Conservation (phyloP, 1,284 basidiomycete genomes). For the Dichomitus squalens region DNA sequence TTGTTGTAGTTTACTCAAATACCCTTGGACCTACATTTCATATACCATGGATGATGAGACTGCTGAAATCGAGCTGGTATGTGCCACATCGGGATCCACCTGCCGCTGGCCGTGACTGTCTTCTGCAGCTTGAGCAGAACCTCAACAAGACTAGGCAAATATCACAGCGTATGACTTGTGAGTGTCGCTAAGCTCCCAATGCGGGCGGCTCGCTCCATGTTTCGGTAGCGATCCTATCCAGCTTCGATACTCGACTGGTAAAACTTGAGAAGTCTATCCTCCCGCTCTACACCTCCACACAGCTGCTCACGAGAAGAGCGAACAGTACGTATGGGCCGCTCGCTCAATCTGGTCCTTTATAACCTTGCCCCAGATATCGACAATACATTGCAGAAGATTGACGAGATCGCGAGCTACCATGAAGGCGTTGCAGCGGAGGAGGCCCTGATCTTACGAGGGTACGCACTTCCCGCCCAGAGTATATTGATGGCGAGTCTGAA, state of each 20-base stretch:
- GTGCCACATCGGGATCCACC: conserved; percentile 10
- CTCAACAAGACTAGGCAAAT: conserved; percentile 81
- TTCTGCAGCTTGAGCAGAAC: conserved; percentile 75
- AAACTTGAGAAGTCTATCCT: conserved; percentile 82
- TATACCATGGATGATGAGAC: conserved; percentile 73
- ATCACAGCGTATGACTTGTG: conserved; percentile 81
- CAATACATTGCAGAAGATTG: conserved; percentile 72
- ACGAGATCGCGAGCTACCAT: conserved; percentile 73
- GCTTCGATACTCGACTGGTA: conserved; percentile 74
- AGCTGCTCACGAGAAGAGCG: conserved; percentile 69
- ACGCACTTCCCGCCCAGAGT: conserved; percentile 22
- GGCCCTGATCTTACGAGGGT: conserved; percentile 76
- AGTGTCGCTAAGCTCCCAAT: conserved; percentile 27
- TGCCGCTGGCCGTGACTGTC: background rate
- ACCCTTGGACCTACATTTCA: background rate
- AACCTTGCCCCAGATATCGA: conserved; percentile 64
- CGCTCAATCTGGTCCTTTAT: too few relatives aligned
- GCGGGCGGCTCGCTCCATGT: conserved; percentile 6
- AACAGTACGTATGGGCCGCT: conserved; percentile 51
- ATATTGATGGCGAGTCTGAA: background rate
- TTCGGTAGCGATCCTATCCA: conserved; percentile 68
- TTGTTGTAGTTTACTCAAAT: background rate
- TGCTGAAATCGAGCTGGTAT: conserved; percentile 75
- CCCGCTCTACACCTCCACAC: conserved; percentile 73
- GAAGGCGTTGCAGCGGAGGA: conserved; percentile 80